Base-by-base conservation (phyloP, 1,139 yeast genomes). In the Lodderomyces beijingensis region DNA sequence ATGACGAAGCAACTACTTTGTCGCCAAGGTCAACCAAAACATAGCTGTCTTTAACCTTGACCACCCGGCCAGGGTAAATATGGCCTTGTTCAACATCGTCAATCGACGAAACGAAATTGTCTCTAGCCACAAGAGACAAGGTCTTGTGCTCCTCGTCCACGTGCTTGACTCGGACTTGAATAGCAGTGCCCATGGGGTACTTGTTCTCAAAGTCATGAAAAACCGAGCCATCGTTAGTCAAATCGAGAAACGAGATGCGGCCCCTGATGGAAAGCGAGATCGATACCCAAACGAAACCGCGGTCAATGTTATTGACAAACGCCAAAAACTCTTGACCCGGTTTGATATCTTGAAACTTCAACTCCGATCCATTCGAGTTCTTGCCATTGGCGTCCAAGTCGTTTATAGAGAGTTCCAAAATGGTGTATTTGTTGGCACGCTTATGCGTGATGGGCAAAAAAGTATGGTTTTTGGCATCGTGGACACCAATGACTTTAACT, bases 401-500 rank as follows among this genome's bases (percentile, higher is more conserved):
- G 43, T 72, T 72, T 29, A 78, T 68, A 24, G 84, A 71, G 40
- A 87, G 68, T 58, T 86, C 96, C 34, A 85, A 59, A 13, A 82
- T 70, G 16, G 74, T 60, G 38, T 73, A 69, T 39, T 75, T 74
- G 23, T 77, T 70, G 24, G 67, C 61, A 38, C 55, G 61, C 36
- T 74, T 71, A 48, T 79, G 85, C 11, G 88, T 71, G 14, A 81
- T 65, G 25, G 94, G 84, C 44, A 81, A 59, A 56, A 79, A 85
- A 37, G 70, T 74, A 49, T 82, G 87, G 41, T 72, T 79, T 41
- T 79, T 75, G 10, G 79, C 70, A 55, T 87, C 93, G 53, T 82
- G 93, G 53, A 59, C 77, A 4, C 96, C 96, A 44, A 87, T 70
- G 11, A 88, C 73, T 50, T 74, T 78, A 21, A 79, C 94, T 25